Evolutionary conservation across 2,329 filamentous ascomycete genomes (phyloP).

Genomic region (Stagonosporopsis rhizophila): DNA sequence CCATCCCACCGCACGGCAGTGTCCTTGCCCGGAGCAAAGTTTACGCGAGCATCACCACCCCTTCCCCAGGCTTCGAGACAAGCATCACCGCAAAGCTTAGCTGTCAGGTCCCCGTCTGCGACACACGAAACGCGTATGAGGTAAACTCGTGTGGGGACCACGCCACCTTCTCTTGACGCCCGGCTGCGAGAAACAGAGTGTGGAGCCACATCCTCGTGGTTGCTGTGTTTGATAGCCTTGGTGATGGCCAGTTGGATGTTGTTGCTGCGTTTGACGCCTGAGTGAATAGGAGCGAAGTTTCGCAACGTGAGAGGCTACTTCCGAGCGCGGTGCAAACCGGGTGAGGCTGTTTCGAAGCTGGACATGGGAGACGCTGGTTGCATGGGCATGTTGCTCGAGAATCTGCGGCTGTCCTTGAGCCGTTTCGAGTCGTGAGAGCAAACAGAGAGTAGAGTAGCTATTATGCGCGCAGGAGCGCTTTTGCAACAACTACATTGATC

Average conservation of each 20-base stretch:
- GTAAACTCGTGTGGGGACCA: conserved; percentile 4
- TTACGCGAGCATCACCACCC: background rate
- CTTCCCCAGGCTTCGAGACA: conserved; percentile 31
- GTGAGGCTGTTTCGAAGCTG: conserved; percentile 17
- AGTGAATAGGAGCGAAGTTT: conserved; percentile 9
- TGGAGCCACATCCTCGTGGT: background rate
- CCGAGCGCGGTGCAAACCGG: background rate
- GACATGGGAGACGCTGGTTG: conserved; percentile 6
- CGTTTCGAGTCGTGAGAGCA: background rate
- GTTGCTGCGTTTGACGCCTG: conserved; percentile 5
- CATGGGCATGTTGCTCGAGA: background rate
- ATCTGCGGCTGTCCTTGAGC: background rate
- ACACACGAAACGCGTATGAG: conserved; percentile 9
- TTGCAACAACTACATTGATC: background rate
- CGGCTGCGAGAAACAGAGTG: conserved; percentile 4
- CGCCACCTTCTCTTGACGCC: conserved; percentile 1
- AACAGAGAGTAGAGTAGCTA: background rate
- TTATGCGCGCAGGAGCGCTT: background rate
- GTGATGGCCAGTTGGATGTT: background rate
- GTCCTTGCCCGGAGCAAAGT: background rate
- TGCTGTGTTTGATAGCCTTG: conserved; percentile 5
- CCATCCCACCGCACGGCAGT: background rate
- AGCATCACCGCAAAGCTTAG: conserved; percentile 40
- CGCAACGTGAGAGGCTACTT: background rate
- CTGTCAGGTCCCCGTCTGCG: conserved; percentile 13